A percentile compares a stretch with the other conserved stretches of the same genome.
These are phyloP conservation scores for Biscutella auriculata DNA, from an alignment of 441 rosid species.

Conservation along the genomic window DNA sequence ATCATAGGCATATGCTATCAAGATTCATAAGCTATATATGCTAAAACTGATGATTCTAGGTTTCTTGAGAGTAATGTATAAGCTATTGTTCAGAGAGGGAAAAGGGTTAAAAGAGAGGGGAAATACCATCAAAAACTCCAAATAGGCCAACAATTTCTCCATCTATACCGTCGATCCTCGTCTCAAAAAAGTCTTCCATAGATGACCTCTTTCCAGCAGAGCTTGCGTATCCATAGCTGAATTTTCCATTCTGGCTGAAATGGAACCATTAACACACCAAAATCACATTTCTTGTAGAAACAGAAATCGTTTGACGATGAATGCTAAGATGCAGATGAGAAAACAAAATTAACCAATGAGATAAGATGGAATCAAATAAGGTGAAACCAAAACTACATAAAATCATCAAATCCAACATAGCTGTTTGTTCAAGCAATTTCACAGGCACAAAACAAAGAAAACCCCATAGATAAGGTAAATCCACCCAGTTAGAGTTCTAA, in stretches of 20 bases:
- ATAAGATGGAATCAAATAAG: not conserved
- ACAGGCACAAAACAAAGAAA: not conserved
- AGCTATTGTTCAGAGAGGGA: not conserved
- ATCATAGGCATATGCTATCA: not conserved
- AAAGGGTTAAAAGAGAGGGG: too few relatives aligned
- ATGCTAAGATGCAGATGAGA: too few relatives aligned
- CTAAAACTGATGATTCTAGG: not conserved
- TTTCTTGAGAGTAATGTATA: not conserved
- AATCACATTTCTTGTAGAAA: not conserved
- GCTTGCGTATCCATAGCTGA: constrained; percentile 96
- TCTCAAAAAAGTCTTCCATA: constrained; percentile 94
- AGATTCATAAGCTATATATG: not conserved
- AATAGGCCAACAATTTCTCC: constrained; percentile 88
- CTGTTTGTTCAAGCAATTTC: too few relatives aligned
- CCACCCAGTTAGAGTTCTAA: too few relatives aligned
- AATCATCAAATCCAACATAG: too few relatives aligned
- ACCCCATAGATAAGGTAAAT: too few relatives aligned
- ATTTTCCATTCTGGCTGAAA: constrained; percentile 73
- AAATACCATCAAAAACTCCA: constrained; percentile 87
- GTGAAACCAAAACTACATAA: too few relatives aligned
- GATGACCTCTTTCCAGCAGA: constrained; percentile 88
- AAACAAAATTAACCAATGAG: too few relatives aligned
- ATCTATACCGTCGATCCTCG: constrained; percentile 73
- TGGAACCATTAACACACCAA: not conserved
- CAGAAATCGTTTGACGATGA: too few relatives aligned